These are phyloP conservation scores for Glomus cerebriforme DNA, from an alignment of 192 early-diverging fungal genomes.

Conservation along the genomic window DNA sequence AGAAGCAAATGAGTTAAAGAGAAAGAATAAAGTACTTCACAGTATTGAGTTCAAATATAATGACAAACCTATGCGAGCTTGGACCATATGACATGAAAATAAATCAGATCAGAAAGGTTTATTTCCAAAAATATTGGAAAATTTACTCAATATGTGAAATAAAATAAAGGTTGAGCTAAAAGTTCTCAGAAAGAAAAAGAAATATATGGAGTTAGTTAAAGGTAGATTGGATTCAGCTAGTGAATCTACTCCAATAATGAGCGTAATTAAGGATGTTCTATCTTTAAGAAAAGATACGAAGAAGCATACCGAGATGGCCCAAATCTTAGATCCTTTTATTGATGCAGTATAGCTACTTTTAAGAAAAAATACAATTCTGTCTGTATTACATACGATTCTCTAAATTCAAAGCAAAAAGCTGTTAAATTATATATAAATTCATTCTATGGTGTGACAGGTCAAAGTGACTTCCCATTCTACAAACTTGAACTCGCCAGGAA, in stretches of 20 bases:
- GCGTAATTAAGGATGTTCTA: not conserved
- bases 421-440: conserved; percentile 15
- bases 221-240: not conserved
- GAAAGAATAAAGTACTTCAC: conserved; percentile 8
- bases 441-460: conserved; percentile 3
- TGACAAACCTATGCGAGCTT: not conserved
- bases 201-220: conserved; percentile 15
- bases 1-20: not conserved
- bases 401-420: not conserved
- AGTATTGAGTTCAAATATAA: conserved; percentile 13
- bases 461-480: not conserved
- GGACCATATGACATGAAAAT: conserved; percentile 11
- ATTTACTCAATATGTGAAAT: conserved; percentile 3
- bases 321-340: conserved; percentile 5
- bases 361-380: not conserved
- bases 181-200: conserved; percentile 9
- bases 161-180: not conserved
- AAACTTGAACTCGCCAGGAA: not conserved
- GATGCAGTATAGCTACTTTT: not conserved
- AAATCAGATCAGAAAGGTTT: not conserved
- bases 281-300: not conserved
- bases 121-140: conserved; percentile 19
- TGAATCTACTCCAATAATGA: not conserved
- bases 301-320: not conserved
- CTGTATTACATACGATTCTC: not conserved